A percentile compares a stretch with the other conserved stretches of the same genome.
These are phyloP conservation scores for Thermothielavioides terrestris DNA, from an alignment of 495 filamentous ascomycete species.

Conservation along the genomic window DNA sequence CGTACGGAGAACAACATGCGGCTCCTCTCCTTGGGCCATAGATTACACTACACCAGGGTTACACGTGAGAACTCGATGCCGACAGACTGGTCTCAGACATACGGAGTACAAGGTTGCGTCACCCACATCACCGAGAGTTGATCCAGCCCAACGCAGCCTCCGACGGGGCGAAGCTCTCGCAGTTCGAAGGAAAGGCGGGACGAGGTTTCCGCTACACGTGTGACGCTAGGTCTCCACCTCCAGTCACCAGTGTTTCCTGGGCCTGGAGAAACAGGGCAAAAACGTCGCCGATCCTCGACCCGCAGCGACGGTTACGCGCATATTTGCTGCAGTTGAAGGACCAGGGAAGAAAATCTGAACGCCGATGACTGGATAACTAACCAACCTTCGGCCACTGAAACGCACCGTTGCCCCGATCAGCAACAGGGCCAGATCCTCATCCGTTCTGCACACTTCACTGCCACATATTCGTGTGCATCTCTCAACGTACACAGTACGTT, in stretches of 20 bases:
- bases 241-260: too few species aligned
- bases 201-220: too few species aligned
- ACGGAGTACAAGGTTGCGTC: too few species aligned
- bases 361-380: not conserved
- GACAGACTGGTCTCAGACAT: not conserved
- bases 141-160: not conserved
- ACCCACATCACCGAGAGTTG: not conserved
- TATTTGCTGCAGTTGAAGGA: not conserved
- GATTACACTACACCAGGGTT: too few species aligned
- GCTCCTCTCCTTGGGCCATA: too few species aligned
- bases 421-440: too few species aligned
- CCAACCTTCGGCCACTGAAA: not conserved
- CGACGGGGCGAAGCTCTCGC: not conserved
- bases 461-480: too few species aligned
- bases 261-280: not conserved
- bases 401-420: not conserved
- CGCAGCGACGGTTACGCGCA: not conserved
- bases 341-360: not conserved
- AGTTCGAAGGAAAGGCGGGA: not conserved
- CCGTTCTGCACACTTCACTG: too few species aligned
- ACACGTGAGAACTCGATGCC: too few species aligned
- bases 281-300: not conserved
- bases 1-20: too few species aligned
- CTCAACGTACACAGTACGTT: too few species aligned
- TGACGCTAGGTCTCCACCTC: too few species aligned